A percentile compares a stretch with the other conserved stretches of the same genome.
Conservation (phyloP, 2,329 filamentous ascomycete genomes). For the Clonostachys rhizophaga region DNA sequence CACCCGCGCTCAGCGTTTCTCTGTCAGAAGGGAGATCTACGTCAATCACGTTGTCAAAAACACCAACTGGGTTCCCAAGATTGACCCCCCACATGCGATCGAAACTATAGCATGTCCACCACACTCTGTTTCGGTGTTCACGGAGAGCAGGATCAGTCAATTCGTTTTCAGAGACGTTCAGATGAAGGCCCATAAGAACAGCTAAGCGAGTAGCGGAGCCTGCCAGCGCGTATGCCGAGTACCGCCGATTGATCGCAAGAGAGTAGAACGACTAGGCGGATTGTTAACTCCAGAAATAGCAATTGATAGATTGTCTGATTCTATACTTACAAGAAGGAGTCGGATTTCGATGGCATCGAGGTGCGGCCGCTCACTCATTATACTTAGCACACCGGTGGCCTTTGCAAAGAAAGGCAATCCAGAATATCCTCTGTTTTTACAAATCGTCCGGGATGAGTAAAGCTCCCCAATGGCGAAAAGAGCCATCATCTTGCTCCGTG, state of each 20-base stretch:
- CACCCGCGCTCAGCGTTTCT: conserved; percentile 15
- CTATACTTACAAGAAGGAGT: conserved; percentile 30
- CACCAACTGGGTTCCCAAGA: conserved; percentile 39
- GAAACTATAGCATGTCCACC: conserved; percentile 37
- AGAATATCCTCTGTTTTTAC: conserved; percentile 27
- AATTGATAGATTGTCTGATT: not conserved
- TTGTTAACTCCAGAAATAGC: not conserved
- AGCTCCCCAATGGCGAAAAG: conserved; percentile 40
- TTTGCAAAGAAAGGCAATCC: conserved; percentile 35
- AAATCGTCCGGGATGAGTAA: conserved; percentile 30
- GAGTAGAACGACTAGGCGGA: conserved; percentile 33
- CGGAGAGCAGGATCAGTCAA: conserved; percentile 25
- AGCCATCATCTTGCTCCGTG: conserved; percentile 33
- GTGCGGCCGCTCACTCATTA: conserved; percentile 33
- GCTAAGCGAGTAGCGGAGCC: conserved; percentile 36
- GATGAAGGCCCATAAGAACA: conserved; percentile 17
- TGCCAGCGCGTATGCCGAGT: conserved; percentile 35
- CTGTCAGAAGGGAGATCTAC: conserved; percentile 32
- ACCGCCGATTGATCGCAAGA: conserved; percentile 34
- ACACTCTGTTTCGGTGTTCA: conserved; percentile 33
- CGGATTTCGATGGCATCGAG: conserved; percentile 36
- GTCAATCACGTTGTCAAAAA: conserved; percentile 41
- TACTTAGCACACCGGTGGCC: conserved; percentile 28
- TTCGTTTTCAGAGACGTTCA: conserved; percentile 21
- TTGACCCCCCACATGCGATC: conserved; percentile 44